These are phyloP conservation scores for Elaeagnus macrophylla DNA, from an alignment of 306 rosid species.

Conservation along the genomic window DNA sequence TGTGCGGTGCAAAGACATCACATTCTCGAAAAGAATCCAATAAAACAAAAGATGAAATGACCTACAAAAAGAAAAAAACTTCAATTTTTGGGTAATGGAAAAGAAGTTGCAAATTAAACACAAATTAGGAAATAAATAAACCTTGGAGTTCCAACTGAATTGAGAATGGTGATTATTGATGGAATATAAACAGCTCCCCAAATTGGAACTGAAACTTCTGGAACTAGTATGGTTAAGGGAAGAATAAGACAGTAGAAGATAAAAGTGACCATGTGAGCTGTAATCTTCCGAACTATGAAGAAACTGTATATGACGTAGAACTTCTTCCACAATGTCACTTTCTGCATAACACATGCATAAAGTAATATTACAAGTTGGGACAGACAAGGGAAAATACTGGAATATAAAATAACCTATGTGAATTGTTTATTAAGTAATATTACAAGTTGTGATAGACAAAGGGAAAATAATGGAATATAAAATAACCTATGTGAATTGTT, in stretches of 20 bases:
- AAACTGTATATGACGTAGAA: slow-evolving; percentile 64
- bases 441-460: slow-evolving; percentile 1
- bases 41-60: slow-evolving; percentile 55
- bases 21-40: slow-evolving; percentile 71
- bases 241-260: slow-evolving; percentile 52
- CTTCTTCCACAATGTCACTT: slow-evolving; percentile 57
- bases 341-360: slow-evolving; percentile 30
- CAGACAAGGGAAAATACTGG: neutral
- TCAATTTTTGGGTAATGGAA: neutral
- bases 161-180: slow-evolving; percentile 57
- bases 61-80: slow-evolving; percentile 23
- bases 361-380: neutral
- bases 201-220: slow-evolving; percentile 60
- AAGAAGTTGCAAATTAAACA: neutral
- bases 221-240: slow-evolving; percentile 53
- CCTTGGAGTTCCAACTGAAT: slow-evolving; percentile 69
- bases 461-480: neutral
- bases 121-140: slow-evolving; percentile 1
- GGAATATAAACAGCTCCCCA: slow-evolving; percentile 76
- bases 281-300: slow-evolving; percentile 58
- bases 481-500: neutral
- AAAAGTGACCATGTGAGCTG: slow-evolving; percentile 61
- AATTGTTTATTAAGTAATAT: neutral
- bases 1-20: slow-evolving; percentile 60
- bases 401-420: neutral